phyloP scores from a whole-genome alignment of 2,329 filamentous ascomycete genomes.

The Trichoderma arundinaceum region DNA sequence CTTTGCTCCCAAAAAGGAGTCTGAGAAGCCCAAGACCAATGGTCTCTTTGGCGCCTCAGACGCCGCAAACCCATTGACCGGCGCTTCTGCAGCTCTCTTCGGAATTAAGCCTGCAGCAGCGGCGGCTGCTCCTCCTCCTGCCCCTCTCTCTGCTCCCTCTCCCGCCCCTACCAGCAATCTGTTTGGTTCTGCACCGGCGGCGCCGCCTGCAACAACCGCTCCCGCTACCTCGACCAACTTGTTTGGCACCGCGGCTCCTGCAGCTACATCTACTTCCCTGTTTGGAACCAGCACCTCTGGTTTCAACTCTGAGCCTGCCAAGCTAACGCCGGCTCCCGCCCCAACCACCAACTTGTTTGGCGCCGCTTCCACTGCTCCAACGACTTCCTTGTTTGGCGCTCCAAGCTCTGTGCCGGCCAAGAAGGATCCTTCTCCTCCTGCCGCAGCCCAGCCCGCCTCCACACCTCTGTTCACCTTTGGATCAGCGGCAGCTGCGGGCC shows the following conservation, averaged over 20 bases:
- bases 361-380: conserved; percentile 30
- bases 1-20: conserved; percentile 2
- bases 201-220: conserved; percentile 35
- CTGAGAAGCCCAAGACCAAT: conserved; percentile 7
- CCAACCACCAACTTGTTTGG: conserved; percentile 43
- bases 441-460: conserved; percentile 35
- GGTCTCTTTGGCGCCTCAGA: conserved; percentile 2
- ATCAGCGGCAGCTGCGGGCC: conserved; percentile 35
- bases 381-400: conserved; percentile 38
- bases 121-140: conserved; percentile 39
- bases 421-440: conserved; percentile 36
- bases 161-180: conserved; percentile 41
- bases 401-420: conserved; percentile 34
- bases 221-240: conserved; percentile 45
- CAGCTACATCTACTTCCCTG: conserved; percentile 33
- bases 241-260: conserved; percentile 45
- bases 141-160: conserved; percentile 35
- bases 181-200: conserved; percentile 45
- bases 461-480: conserved; percentile 46
- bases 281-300: conserved; percentile 29
- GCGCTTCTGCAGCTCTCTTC: conserved; percentile 26
- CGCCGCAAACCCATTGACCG: conserved; percentile 12
- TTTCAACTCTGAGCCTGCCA: conserved; percentile 6
- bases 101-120: conserved; percentile 40
- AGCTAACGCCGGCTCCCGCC: conserved; percentile 32